Percentiles rank a stretch among this genome's conserved stretches.
Conservation (phyloP, 2,329 filamentous ascomycete genomes). For the Pezicula carpinea region DNA sequence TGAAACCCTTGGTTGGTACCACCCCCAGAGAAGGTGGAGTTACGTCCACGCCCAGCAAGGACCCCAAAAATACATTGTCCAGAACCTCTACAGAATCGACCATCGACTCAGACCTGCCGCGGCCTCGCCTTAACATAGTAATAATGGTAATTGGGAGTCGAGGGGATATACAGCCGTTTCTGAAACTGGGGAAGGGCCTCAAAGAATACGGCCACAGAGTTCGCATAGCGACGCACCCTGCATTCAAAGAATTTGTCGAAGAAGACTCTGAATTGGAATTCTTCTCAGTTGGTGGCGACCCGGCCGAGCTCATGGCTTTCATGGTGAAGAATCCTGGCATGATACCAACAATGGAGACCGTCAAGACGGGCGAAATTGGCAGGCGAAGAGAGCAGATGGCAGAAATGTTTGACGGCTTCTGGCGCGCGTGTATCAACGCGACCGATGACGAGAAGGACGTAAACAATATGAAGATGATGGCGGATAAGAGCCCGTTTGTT, state of each 20-base stretch:
- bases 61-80: slow-evolving; percentile 25
- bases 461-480: slow-evolving; percentile 61
- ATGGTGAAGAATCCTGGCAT: slow-evolving; percentile 79
- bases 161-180: slow-evolving; percentile 76
- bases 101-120: slow-evolving; percentile 14
- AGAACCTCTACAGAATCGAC: slow-evolving; percentile 11
- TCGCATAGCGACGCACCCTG: slow-evolving; percentile 72
- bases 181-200: slow-evolving; percentile 69
- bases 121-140: slow-evolving; percentile 61
- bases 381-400: slow-evolving; percentile 65
- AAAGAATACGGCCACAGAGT: slow-evolving; percentile 72
- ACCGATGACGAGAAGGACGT: slow-evolving; percentile 64
- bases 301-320: slow-evolving; percentile 78
- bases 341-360: slow-evolving; percentile 68
- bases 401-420: slow-evolving; percentile 80
- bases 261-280: slow-evolving; percentile 71
- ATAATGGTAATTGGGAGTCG: slow-evolving; percentile 80
- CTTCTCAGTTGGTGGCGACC: slow-evolving; percentile 75
- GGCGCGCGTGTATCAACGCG: slow-evolving; percentile 70
- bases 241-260: slow-evolving; percentile 71
- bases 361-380: slow-evolving; percentile 70
- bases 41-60: slow-evolving; percentile 13
- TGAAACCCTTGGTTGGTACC: slow-evolving; percentile 45
- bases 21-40: background rate
- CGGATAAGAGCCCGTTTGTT: slow-evolving; percentile 54